Conservation (phyloP, 1,284 basidiomycete species). For the Vanrija sp. region DNA sequence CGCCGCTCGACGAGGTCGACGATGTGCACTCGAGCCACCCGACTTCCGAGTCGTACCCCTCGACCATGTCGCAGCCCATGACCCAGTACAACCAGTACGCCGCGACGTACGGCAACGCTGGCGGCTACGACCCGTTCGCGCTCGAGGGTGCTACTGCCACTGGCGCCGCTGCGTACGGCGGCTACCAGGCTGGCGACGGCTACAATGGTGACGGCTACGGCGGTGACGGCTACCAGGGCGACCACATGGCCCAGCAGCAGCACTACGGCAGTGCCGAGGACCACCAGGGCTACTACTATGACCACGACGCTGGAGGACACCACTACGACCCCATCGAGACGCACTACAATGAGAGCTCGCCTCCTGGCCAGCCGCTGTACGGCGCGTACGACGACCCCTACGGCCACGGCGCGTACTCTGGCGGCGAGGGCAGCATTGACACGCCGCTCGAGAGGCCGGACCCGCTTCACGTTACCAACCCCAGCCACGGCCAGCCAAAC, state of each 20-base stretch:
- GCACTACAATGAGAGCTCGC: background rate
- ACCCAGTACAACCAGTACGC: constrained; percentile 46
- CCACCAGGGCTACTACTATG: background rate
- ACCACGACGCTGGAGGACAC: background rate
- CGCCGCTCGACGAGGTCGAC: constrained; percentile 49
- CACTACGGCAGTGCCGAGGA: constrained; percentile 18
- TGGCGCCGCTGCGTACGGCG: constrained; percentile 11
- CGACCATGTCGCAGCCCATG: constrained; percentile 44
- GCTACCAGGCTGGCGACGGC: constrained; percentile 21
- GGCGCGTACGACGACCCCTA: constrained; percentile 21
- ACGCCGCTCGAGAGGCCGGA: constrained; percentile 29
- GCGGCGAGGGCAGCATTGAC: constrained; percentile 25
- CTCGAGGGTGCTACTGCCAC: constrained; percentile 1
- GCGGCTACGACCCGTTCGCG: constrained; percentile 47
- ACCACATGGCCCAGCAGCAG: background rate
- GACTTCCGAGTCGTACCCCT: constrained; percentile 42
- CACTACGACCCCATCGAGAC: background rate
- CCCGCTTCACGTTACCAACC: constrained; percentile 27
- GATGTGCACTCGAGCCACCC: constrained; percentile 30
- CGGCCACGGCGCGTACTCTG: constrained; percentile 16
- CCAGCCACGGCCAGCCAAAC: background rate
- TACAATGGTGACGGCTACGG: constrained; percentile 33
- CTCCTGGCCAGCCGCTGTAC: background rate
- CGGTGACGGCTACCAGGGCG: too few species aligned
- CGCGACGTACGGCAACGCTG: constrained; percentile 36